Base-by-base conservation (phyloP, 768 basidiomycete species). In the Phylloporus scabripes region DNA sequence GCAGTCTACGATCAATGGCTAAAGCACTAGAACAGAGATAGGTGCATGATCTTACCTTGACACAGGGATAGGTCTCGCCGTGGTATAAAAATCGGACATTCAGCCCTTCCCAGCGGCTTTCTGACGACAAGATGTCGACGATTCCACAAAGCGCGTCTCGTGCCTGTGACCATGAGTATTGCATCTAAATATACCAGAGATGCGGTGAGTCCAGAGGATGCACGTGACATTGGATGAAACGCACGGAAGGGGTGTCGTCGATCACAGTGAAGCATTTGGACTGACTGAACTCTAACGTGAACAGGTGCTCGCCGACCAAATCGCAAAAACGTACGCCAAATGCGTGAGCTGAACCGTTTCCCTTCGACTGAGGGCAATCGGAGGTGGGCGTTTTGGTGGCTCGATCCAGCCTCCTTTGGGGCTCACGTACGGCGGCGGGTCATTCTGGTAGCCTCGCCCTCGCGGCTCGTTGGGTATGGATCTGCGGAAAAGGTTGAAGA, bases 241-340 rank as follows among this genome's bases (percentile, higher is more conserved):
- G 45, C 39, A 63, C 61, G 10, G 61, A 56, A 20, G 44, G 24
- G 12, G 48, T 52, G 45, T 62, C 61, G 31, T 62, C 61, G 23
- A 62, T 47, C 50, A 62, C 51, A 23, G 49, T 24, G 17, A 63
- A 61, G 44, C 45, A 63, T 7, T 60, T 53, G 41, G 61, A 46
- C 9, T 48, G 52, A 44, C 61, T 62, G 11, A 12, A 45, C 8
- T 4, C 24, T 20, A n/a, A 10, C 14, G 20, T 61, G 15, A 62
- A 15, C 11, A 3, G 12, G 9, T 40, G 8, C 12, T 49, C 40
- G 17, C 9, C 8, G 6, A 3, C 34, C 14, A 5, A 15, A 40
- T 45, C 28, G 8, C 10, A 36, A 40, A 34, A 15, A 55, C 61
- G 3, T 49, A 63, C 61, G 41, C 23, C 8, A 62, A 42, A 33